Percentiles rank a stretch among this genome's conserved stretches.
phyloP scores from a whole-genome alignment of 2,329 filamentous ascomycete species.

The Talaromyces sp. region DNA sequence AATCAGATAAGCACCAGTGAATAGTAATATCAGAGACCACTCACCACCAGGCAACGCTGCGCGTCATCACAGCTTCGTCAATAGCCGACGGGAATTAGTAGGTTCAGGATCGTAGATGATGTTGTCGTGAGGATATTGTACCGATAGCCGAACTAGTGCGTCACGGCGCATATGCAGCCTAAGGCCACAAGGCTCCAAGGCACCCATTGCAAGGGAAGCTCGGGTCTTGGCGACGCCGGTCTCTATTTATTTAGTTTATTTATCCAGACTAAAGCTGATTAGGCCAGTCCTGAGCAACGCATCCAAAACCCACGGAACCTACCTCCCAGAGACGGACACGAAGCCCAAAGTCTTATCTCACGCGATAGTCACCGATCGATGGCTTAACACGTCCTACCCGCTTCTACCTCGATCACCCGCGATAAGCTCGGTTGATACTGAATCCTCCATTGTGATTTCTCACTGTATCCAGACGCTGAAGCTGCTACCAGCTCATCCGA shows the following conservation, averaged over 20 bases:
- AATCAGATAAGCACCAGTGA: neutral
- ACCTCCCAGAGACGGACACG: neutral
- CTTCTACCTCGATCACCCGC: neutral
- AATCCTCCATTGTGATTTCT: neutral
- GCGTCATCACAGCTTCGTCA: neutral
- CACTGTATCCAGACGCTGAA: neutral
- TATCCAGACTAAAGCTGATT: neutral
- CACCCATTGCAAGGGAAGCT: neutral
- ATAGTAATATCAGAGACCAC: neutral
- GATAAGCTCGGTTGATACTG: neutral
- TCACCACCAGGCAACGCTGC: neutral
- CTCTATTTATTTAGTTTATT: conserved; percentile 3
- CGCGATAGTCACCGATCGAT: neutral
- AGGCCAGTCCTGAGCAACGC: neutral
- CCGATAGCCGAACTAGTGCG: conserved; percentile 3
- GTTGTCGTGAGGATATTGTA: neutral
- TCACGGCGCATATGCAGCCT: neutral
- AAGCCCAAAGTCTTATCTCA: neutral
- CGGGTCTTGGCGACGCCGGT: neutral
- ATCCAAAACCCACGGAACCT: neutral
- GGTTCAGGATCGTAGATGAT: neutral
- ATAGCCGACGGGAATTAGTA: neutral
- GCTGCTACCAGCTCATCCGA: neutral
- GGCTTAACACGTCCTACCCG: neutral
- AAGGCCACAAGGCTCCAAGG: neutral